Base-by-base conservation (phyloP, 2,329 filamentous ascomycete genomes). In the Penicillium sp. region DNA sequence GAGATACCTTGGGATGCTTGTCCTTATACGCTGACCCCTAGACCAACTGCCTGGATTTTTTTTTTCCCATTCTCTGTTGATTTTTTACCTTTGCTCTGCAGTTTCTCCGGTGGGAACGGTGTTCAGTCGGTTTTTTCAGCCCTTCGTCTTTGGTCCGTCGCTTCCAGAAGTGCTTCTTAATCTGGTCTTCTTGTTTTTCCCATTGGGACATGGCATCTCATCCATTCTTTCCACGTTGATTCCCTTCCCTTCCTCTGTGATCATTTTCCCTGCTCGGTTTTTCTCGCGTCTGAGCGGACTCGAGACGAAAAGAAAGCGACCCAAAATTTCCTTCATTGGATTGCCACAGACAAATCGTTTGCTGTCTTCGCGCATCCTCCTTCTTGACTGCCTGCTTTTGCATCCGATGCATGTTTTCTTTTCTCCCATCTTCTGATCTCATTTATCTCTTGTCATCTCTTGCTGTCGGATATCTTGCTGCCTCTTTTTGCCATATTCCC, bases 401-500 rank as follows among this genome's bases (percentile, higher is more conserved):
- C 31, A 25, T 39, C 34, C 14, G 34, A 37, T 51, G 12, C n/a
- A 34, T 50, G 31, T n/a, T 51, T 28, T 51, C 35, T 5, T 38
- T 51, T 51, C 34, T 39, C 34, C 45, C 10, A 20, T 49, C 34
- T 22, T 51, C 35, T n/a, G 35, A 56, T 53, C 48, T 53, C 12
- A 47, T 52, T 57, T 42, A 43, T 48, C 38, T 59, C 37, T 55
- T 43, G 34, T 54, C 17, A 54, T 22, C 54, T 41, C 50, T 43
- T 37, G 28, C n/a, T 41, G 28, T 11, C 22, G 20, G 38, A 37
- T 20, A 22, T 45, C 50, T 63, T 57, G 25, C 57, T 65, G 58
- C 60, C 41, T 58, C 47, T 17, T 60, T 63, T 58, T 63, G 49
- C 67, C 61, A 65, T 67, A 69, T 67, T 65, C 64, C 64, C 65